Evolutionary conservation across 805 yeast species (phyloP).

Genomic region (Nakazawaea wyomingensis): DNA sequence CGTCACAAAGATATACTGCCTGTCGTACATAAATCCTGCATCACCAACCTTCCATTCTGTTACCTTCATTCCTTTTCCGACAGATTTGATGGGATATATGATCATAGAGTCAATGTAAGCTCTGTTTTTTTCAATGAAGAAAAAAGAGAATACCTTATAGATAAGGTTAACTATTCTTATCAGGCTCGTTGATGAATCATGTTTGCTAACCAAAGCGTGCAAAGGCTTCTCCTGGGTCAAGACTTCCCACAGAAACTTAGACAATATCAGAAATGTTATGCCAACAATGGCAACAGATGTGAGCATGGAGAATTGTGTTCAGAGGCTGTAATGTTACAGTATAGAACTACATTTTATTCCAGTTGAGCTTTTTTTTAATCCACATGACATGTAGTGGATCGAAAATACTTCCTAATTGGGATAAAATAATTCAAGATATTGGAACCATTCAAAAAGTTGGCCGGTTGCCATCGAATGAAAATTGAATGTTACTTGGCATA

Average conservation of each 20-base stretch:
- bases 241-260: not conserved
- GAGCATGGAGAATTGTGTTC: not conserved
- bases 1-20: conserved; percentile 19
- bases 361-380: too few species aligned
- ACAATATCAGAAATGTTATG: not conserved
- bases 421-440: too few species aligned
- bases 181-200: conserved; percentile 2
- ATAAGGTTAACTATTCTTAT: conserved; percentile 3
- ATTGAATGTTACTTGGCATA: too few species aligned
- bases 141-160: conserved; percentile 4
- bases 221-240: not conserved
- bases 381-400: not conserved
- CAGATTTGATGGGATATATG: conserved; percentile 6
- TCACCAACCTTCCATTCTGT: conserved; percentile 22
- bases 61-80: conserved; percentile 20
- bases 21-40: conserved; percentile 24
- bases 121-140: conserved; percentile 13
- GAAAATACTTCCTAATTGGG: not conserved
- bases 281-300: not conserved
- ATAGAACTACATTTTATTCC: too few species aligned
- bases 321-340: not conserved
- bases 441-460: too few species aligned
- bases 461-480: too few species aligned
- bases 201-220: conserved; percentile 18
- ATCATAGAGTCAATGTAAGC: conserved; percentile 16